Conservation (phyloP, 2,329 filamentous ascomycete genomes). For the Beauveria medogensis region DNA sequence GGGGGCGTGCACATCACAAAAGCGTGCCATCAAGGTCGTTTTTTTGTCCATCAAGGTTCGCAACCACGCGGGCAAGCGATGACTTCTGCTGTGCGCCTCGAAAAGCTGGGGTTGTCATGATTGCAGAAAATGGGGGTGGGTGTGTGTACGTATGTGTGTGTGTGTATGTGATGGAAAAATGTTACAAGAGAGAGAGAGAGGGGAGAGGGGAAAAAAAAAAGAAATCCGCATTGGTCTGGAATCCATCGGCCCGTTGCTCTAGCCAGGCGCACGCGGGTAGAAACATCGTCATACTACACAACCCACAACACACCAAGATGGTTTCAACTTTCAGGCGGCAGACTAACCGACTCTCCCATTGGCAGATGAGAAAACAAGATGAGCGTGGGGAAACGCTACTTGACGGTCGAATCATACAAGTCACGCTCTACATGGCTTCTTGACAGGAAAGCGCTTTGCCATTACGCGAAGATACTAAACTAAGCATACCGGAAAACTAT, state of each 20-base stretch:
- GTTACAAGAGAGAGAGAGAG: too few species aligned
- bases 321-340: not conserved
- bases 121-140: not conserved
- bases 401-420: not conserved
- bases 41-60: conserved; percentile 6
- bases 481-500: conserved; percentile 12
- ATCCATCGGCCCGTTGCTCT: not conserved
- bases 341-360: not conserved
- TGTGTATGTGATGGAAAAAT: too few species aligned
- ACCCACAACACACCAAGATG: not conserved
- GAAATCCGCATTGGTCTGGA: not conserved
- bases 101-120: not conserved
- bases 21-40: conserved; percentile 4
- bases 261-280: not conserved
- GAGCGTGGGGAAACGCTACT: not conserved
- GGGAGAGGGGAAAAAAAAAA: not conserved
- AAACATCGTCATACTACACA: not conserved
- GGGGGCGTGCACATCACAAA: not conserved
- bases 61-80: not conserved
- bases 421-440: not conserved
- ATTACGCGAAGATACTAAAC: conserved; percentile 12
- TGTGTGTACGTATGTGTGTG: too few species aligned
- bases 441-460: conserved; percentile 13
- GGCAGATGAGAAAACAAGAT: too few species aligned
- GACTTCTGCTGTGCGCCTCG: not conserved